phyloP scores from a whole-genome alignment of 78 protist genomes.

The Dictyostelium brefeldianum region DNA sequence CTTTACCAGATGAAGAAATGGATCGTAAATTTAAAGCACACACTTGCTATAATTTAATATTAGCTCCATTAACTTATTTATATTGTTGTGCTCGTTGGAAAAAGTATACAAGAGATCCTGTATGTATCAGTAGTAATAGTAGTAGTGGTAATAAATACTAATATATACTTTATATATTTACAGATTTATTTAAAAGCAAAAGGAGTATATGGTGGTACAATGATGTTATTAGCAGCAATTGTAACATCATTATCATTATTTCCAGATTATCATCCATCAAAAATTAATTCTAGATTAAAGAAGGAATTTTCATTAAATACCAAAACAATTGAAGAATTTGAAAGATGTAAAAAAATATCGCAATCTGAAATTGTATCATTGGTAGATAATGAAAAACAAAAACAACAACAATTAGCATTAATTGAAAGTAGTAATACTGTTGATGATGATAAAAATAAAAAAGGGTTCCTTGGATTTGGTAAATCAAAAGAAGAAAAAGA shows the following conservation, averaged over 20 bases:
- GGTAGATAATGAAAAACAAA: neutral
- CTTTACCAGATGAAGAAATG: neutral
- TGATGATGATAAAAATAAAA: neutral
- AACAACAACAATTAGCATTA: neutral
- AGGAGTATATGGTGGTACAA: slow-evolving; percentile 34
- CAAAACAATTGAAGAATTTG: slow-evolving; percentile 13
- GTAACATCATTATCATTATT: slow-evolving; percentile 36
- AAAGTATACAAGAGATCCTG: slow-evolving; percentile 53
- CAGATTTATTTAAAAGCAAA: slow-evolving; percentile 40
- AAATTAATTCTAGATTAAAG: slow-evolving; percentile 35
- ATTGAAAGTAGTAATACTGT: neutral
- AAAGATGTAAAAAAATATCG: neutral
- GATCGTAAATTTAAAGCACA: slow-evolving; percentile 5
- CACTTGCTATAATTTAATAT: slow-evolving; percentile 13
- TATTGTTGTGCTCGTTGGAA: slow-evolving; percentile 66
- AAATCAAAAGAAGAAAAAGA: neutral
- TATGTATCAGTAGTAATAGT: slow-evolving; percentile 8
- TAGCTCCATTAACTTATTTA: slow-evolving; percentile 43
- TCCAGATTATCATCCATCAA: slow-evolving; percentile 46
- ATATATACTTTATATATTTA: neutral
- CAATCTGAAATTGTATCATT: neutral
- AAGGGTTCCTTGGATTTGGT: neutral
- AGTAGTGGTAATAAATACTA: neutral
- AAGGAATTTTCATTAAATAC: neutral
- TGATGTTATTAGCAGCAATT: slow-evolving; percentile 32